Base-by-base conservation (phyloP, 371 early-diverging fungal genomes). In the Caulochytrium protostelioides region DNA sequence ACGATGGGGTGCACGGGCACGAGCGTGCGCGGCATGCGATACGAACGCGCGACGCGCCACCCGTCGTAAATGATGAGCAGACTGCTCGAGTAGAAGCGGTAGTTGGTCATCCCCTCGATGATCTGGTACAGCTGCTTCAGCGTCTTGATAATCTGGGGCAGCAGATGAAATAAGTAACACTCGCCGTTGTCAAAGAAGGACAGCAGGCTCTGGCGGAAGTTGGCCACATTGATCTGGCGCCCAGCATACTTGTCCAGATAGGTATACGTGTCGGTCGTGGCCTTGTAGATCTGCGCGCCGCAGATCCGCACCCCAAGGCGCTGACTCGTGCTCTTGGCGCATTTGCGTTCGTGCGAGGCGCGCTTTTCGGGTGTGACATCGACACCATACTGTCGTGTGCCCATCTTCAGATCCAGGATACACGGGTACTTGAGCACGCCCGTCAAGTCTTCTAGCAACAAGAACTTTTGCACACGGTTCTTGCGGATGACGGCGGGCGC, bases 341-440 rank as follows among this genome's bases (percentile, higher is more conserved):
- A 89, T 54, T 91, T 92, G 28, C 62, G 54, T 30, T 74, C 83
- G 52, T 92, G 90, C 22, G 79, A 79, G 20, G 55, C 52, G 38
- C 75, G 64, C 50, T 95, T 95, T 22, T 74, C 73, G 8, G 61
- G 55, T 0, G 77, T 61, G 0, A 81, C 87, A 55, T 80, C 65
- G 29, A 91, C 74, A 1, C 94, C 89, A 46, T 90, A 79, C 53
- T 95, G 95, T 1, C 95, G 65, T 4, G 86, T 90, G 10, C 95
- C 95, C 91, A 95, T 92, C 44, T 95, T 95, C 30, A 95, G 61
- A 52, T 95, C 92, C 34, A 95, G 56, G 4, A 95, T 79, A 39
- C 91, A 91, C 0, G 95, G 94, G 21, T 68, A 68, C 46, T 65
- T 60, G 37, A 83, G 59, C 13, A 13, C 20, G 10, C 79, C 75